Percentiles rank a stretch among this genome's conserved stretches.
These are phyloP conservation scores for Rhypophila decipiens DNA, from an alignment of 495 filamentous ascomycete species.

Conservation along the genomic window DNA sequence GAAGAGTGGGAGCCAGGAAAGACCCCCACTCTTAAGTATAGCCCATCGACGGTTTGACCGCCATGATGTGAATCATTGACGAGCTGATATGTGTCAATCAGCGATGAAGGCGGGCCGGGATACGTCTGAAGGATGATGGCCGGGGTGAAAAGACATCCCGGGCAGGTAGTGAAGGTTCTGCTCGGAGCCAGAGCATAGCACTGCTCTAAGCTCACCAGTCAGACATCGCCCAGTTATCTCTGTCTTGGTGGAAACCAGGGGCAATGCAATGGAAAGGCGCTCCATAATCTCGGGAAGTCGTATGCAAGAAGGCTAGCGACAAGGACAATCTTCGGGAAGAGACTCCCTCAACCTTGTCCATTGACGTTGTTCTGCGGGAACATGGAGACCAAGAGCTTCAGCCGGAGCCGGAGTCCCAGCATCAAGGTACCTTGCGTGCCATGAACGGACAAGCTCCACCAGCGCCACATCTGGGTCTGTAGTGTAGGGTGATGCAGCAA, in stretches of 20 bases:
- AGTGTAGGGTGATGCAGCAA: background rate
- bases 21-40: conserved; percentile 27
- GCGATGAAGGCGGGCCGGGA: conserved; percentile 15
- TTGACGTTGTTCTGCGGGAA: conserved; percentile 18
- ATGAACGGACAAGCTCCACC: conserved; percentile 10
- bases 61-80: conserved; percentile 23
- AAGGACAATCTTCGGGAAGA: conserved; percentile 20
- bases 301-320: conserved; percentile 25
- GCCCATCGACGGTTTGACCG: conserved; percentile 16
- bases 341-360: conserved; percentile 23
- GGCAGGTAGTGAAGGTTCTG: conserved; percentile 16
- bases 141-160: conserved; percentile 14
- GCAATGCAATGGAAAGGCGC: conserved; percentile 14
- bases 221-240: conserved; percentile 31
- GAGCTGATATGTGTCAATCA: conserved; percentile 26
- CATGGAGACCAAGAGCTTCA: conserved; percentile 16
- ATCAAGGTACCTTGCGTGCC: conserved; percentile 3
- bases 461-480: conserved; percentile 12
- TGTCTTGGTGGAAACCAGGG: conserved; percentile 12
- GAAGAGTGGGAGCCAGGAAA: conserved; percentile 10
- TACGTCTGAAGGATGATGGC: conserved; percentile 8
- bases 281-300: conserved; percentile 27
- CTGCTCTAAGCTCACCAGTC: conserved; percentile 22
- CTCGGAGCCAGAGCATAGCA: conserved; percentile 15
- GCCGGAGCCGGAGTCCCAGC: conserved; percentile 17